A percentile compares a stretch with the other conserved stretches of the same genome.
Evolutionary conservation across 306 rosid genomes (phyloP).

Genomic region (Quercus engelmannii): DNA sequence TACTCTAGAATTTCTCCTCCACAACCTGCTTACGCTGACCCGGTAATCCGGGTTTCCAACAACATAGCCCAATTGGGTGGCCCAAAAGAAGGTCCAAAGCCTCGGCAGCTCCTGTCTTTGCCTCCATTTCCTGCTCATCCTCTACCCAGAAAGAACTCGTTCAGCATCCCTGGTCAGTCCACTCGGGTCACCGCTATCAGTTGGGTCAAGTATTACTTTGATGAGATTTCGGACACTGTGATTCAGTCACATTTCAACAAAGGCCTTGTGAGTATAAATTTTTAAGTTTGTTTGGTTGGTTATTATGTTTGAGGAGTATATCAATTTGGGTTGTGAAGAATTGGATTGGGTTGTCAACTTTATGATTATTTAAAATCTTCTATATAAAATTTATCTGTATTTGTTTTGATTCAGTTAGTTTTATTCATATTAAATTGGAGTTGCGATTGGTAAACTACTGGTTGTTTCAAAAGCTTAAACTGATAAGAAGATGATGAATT

Average conservation of each 20-base stretch:
- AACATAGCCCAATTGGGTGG: constrained; percentile 64
- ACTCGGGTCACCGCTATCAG: constrained; percentile 65
- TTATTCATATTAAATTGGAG: not conserved
- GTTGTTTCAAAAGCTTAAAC: no score
- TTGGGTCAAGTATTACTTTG: constrained; percentile 85
- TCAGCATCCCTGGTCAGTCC: constrained; percentile 21
- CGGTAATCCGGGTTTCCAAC: constrained; percentile 74
- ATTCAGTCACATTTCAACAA: constrained; percentile 82
- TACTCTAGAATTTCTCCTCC: constrained; percentile 69
- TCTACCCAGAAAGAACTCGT: constrained; percentile 53
- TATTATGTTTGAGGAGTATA: not conserved
- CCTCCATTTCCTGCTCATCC: constrained; percentile 73
- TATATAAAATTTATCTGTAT: not conserved
- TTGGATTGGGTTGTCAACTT: not conserved
- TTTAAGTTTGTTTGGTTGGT: not conserved
- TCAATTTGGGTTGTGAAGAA: not conserved
- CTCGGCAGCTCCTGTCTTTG: constrained; percentile 75
- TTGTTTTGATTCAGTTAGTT: not conserved
- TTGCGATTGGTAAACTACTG: not conserved
- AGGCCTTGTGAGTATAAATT: constrained; percentile 65
- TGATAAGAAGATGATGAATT: no score
- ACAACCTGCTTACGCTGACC: constrained; percentile 41
- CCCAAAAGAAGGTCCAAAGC: constrained; percentile 75
- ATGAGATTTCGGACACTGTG: constrained; percentile 46
- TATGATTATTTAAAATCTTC: not conserved